Evolutionary conservation across 2,329 filamentous ascomycete genomes (phyloP), one percentile per base, ranked within the genome.

Genomic region (Botrytis porri): DNA sequence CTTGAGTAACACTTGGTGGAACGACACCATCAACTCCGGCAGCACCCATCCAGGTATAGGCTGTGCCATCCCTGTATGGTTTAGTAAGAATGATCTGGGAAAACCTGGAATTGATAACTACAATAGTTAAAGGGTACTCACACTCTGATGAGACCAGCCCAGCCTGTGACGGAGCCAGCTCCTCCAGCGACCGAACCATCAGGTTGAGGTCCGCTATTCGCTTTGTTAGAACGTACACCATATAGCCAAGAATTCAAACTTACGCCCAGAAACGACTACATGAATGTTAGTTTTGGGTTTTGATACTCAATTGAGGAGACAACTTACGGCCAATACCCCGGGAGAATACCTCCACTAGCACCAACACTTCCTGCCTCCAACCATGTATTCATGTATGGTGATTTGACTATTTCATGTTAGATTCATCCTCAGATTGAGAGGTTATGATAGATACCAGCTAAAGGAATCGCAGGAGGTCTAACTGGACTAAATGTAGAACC

Each of bases 341-440:
- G 87, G 41, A 94, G 85, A 74, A 90, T 87, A 1, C 90, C 91
- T 59, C 89, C 89, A 77, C 90, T 88, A 7, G 87, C 87, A 41
- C 86, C 88, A 80, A 88, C 84, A 51, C 84, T 88, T 2, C 89
- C 90, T 16, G 86, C 89, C 74, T 88, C 83, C 41, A 92, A 84
- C 92, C 92, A 94, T n/a, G 89, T 88, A 79, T 88, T 93, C 63
- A 95, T 83, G 77, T 95, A 95, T 0, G 93, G 93, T 22, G 89
- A 91, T 75, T 88, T 89, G 57, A 95, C 78, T 79, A 29, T 5
- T 41, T 22, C 25, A 43, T 20, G 3, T 72, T 35, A 72, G 71
- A 54, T 22, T 4, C 8, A 51, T 32, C 60, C 20, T 71, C 20
- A 10, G 22, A 10, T 20, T 1, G 41, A 35, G 5, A 32, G 8